Evolutionary conservation across 1,139 yeast genomes (phyloP).

Genomic region (Diutina mesorugosa): DNA sequence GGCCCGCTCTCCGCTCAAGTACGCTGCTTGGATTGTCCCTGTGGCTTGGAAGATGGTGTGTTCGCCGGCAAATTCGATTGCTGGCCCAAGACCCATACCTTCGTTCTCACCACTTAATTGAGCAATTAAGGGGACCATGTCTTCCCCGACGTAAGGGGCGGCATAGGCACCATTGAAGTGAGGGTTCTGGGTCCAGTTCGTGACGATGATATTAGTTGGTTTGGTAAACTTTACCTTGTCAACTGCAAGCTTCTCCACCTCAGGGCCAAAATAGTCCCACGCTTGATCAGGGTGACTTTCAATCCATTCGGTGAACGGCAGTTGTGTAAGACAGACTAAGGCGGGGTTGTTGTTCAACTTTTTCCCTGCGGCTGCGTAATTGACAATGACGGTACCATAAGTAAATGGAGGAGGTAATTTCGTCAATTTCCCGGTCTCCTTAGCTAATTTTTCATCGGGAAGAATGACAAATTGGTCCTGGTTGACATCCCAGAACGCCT

Average conservation of each 20-base stretch:
- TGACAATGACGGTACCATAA: conserved; percentile 19
- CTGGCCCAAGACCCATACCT: conserved; percentile 22
- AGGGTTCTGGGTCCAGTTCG: conserved; percentile 63
- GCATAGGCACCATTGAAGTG: conserved; percentile 66
- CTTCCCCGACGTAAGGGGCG: conserved; percentile 56
- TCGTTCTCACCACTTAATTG: conserved; percentile 32
- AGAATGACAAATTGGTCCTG: conserved; percentile 41
- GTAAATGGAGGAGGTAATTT: conserved; percentile 15
- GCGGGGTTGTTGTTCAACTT: conserved; percentile 20
- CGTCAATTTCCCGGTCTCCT: conserved; percentile 3
- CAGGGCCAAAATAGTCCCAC: conserved; percentile 27
- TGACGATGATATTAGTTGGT: conserved; percentile 40
- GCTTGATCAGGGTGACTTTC: conserved; percentile 24
- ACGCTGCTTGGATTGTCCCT: conserved; percentile 79
- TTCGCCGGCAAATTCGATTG: conserved; percentile 75
- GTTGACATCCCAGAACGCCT: conserved; percentile 50
- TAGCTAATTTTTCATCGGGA: conserved; percentile 12
- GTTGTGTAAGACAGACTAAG: conserved; percentile 51
- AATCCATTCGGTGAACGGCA: conserved; percentile 47
- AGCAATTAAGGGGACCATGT: conserved; percentile 47
- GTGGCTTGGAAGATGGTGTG: conserved; percentile 67
- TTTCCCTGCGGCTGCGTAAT: conserved; percentile 14
- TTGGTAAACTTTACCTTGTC: conserved; percentile 6
- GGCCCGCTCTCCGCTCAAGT: conserved; percentile 50
- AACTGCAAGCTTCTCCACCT: conserved; percentile 15